Evolutionary conservation across 2,329 filamentous ascomycete genomes (phyloP).

Genomic region (Metarhizium album): DNA sequence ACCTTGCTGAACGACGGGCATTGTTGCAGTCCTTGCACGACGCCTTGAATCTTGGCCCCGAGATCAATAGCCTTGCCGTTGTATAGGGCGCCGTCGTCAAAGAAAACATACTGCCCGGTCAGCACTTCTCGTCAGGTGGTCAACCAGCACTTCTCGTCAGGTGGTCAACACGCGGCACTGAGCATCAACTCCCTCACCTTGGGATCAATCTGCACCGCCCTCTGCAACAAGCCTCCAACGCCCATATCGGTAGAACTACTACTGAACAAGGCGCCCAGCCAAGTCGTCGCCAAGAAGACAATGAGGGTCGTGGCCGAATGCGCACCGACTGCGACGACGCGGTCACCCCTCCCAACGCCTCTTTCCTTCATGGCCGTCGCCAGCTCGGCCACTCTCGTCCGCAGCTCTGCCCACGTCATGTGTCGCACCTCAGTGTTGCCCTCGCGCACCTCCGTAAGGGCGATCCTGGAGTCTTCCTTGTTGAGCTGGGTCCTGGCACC

Average conservation of each 20-base stretch:
- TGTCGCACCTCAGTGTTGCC: constrained; percentile 44
- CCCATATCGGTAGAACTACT: constrained; percentile 78
- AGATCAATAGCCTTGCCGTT: constrained; percentile 68
- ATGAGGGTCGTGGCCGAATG: constrained; percentile 66
- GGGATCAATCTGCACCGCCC: constrained; percentile 63
- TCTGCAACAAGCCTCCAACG: constrained; percentile 63
- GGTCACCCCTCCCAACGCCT: constrained; percentile 61
- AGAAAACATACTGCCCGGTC: constrained; percentile 53
- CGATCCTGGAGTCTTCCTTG: constrained; percentile 63
- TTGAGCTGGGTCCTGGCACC: constrained; percentile 38
- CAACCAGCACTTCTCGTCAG: too few relatives aligned
- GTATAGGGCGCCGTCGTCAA: constrained; percentile 71
- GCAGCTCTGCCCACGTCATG: constrained; percentile 57
- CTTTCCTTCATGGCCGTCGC: constrained; percentile 55
- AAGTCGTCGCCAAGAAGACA: constrained; percentile 58
- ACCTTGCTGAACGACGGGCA: constrained; percentile 51
- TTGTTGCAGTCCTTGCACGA: constrained; percentile 53
- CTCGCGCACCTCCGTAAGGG: constrained; percentile 62
- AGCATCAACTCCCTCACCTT: constrained; percentile 30
- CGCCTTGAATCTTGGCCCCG: constrained; percentile 59
- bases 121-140: constrained; percentile 2
- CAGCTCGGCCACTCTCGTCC: constrained; percentile 45
- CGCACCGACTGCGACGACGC: constrained; percentile 63
- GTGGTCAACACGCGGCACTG: neutral
- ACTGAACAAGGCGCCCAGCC: constrained; percentile 66